A percentile compares a stretch with the other conserved stretches of the same genome.
These are phyloP conservation scores for Fraxinus velutina DNA, from an alignment of 305 asterid species.

Conservation along the genomic window DNA sequence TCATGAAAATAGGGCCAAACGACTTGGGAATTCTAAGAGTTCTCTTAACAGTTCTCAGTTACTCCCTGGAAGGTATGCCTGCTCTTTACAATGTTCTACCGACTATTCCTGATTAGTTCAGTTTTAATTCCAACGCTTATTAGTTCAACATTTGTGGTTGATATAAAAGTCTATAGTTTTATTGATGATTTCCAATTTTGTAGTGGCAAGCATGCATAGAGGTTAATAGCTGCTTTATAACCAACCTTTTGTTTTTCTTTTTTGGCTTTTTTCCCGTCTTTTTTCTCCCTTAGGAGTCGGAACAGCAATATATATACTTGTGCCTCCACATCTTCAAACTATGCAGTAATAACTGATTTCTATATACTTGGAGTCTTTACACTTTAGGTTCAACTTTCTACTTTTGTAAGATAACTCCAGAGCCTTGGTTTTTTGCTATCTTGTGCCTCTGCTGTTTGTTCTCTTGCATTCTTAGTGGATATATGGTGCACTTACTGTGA, in stretches of 20 bases:
- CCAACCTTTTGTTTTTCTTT: neutral
- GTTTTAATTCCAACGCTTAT: neutral
- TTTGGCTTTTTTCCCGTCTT: neutral
- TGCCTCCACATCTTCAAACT: neutral
- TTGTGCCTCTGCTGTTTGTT: neutral
- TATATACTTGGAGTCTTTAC: neutral
- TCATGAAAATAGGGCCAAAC: slow-evolving; percentile 73
- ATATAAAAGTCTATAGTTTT: neutral
- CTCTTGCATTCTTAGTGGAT: neutral
- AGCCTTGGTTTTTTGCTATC: neutral
- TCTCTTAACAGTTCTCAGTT: slow-evolving; percentile 67
- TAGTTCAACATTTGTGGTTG: neutral
- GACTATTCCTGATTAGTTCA: neutral
- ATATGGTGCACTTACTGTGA: neutral
- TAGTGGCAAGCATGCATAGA: neutral
- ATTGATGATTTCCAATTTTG: neutral
- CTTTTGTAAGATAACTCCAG: neutral
- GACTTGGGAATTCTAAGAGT: slow-evolving; percentile 63
- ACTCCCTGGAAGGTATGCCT: slow-evolving; percentile 71
- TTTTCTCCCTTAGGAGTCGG: neutral
- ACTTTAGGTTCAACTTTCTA: neutral
- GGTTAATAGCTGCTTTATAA: slow-evolving; percentile 1
- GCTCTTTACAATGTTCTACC: slow-evolving; percentile 2
- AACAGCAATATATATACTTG: too few species aligned
- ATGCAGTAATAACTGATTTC: neutral